Percentiles rank a stretch among this genome's conserved stretches.
Conservation (phyloP, 2,329 filamentous ascomycete genomes). For the Pleoardoris graminearum region DNA sequence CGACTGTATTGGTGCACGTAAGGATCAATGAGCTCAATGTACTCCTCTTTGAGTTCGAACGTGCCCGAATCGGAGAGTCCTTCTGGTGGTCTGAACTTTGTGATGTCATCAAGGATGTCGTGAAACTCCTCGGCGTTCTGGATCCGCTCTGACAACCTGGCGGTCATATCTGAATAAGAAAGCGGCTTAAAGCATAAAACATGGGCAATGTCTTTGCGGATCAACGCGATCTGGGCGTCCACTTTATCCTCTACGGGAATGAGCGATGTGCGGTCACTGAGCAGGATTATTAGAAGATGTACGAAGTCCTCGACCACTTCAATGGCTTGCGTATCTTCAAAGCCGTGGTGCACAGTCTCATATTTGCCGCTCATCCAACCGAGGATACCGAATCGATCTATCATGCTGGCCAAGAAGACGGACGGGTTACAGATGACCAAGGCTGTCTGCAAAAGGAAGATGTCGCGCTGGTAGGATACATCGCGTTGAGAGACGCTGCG, state of each 20-base stretch:
- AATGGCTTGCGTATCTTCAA: slow-evolving; percentile 85
- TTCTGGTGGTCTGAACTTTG: slow-evolving; percentile 86
- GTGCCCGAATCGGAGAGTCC: slow-evolving; percentile 90
- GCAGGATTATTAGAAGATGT: slow-evolving; percentile 84
- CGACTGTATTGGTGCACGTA: slow-evolving; percentile 96
- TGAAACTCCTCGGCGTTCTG: slow-evolving; percentile 89
- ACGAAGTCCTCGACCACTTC: slow-evolving; percentile 96
- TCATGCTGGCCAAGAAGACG: slow-evolving; percentile 81
- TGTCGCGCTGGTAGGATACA: slow-evolving; percentile 90
- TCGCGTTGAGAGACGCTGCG: slow-evolving; percentile 86
- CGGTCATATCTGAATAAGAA: slow-evolving; percentile 88
- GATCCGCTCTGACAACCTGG: slow-evolving; percentile 83
- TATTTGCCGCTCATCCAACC: slow-evolving; percentile 87
- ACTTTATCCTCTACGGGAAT: slow-evolving; percentile 68
- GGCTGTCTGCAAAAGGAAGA: slow-evolving; percentile 90
- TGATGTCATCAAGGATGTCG: slow-evolving; percentile 81
- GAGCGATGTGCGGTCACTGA: slow-evolving; percentile 85
- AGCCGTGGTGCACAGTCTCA: slow-evolving; percentile 63
- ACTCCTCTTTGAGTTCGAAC: slow-evolving; percentile 87
- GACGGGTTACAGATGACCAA: slow-evolving; percentile 83
- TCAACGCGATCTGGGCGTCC: slow-evolving; percentile 67
- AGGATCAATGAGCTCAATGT: slow-evolving; percentile 85
- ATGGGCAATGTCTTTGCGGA: slow-evolving; percentile 89
- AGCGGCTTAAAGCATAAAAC: slow-evolving; percentile 95
- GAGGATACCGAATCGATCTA: slow-evolving; percentile 88